phyloP scores from a whole-genome alignment of 768 basidiomycete genomes.

The Panus rudis region DNA sequence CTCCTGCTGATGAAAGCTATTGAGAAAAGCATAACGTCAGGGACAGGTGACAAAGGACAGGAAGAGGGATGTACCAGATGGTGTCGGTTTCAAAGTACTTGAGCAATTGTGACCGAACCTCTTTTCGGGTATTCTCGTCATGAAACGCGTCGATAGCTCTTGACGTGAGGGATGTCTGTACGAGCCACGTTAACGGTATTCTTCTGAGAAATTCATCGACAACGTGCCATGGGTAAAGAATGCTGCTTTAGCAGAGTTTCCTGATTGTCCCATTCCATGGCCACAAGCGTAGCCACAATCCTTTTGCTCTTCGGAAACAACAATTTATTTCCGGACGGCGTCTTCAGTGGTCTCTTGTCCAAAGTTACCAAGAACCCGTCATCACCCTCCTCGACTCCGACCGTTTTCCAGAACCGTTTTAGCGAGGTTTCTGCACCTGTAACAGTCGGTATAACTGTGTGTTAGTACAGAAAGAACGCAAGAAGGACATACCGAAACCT shows the following conservation, averaged over 20 bases:
- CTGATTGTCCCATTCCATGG: conserved; percentile 96
- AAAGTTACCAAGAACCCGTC: conserved; percentile 58
- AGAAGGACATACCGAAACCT: background rate
- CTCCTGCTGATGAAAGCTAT: conserved; percentile 76
- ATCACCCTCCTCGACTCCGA: conserved; percentile 59
- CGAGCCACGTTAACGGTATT: conserved; percentile 2
- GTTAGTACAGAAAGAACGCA: background rate
- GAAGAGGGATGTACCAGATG: conserved; percentile 52
- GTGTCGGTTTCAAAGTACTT: conserved; percentile 94
- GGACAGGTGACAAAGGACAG: background rate
- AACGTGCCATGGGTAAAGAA: conserved; percentile 78
- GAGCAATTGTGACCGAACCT: conserved; percentile 64
- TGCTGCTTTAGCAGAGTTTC: conserved; percentile 79
- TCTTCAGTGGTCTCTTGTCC: conserved; percentile 81
- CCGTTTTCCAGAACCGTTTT: conserved; percentile 92
- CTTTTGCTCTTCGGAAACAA: conserved; percentile 62
- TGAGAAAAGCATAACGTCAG: conserved; percentile 2
- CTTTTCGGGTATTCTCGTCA: conserved; percentile 44
- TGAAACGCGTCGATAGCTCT: conserved; percentile 78
- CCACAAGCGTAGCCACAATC: conserved; percentile 78
- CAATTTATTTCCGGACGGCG: conserved; percentile 75
- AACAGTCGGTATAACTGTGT: conserved; percentile 5
- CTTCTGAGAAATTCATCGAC: background rate
- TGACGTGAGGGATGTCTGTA: conserved; percentile 84
- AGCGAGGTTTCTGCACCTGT: conserved; percentile 81